A percentile compares a stretch with the other conserved stretches of the same genome.
These are phyloP conservation scores for Geosmithia morbida DNA, from an alignment of 2,329 filamentous ascomycete species.

Conservation along the genomic window DNA sequence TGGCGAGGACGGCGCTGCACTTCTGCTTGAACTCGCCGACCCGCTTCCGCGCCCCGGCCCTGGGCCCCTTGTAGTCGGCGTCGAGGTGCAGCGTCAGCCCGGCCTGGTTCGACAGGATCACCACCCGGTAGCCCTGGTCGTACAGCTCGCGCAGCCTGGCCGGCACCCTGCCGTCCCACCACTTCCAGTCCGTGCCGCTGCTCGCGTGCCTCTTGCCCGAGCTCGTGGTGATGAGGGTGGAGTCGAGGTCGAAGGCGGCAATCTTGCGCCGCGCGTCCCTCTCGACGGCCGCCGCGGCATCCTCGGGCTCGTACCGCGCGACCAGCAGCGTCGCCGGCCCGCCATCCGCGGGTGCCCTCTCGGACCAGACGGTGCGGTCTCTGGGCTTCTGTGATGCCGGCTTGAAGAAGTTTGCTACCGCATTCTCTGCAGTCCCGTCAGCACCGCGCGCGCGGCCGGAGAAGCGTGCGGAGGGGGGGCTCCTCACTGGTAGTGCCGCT, in stretches of 20 bases:
- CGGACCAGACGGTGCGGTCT: constrained; percentile 57
- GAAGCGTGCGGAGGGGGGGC: background rate
- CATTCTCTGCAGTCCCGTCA: constrained; percentile 34
- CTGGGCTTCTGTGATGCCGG: constrained; percentile 74
- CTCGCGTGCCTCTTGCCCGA: constrained; percentile 69
- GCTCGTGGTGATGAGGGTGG: constrained; percentile 66
- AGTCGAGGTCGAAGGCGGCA: constrained; percentile 68
- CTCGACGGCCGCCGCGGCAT: constrained; percentile 4
- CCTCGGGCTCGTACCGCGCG: constrained; percentile 48
- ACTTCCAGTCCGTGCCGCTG: constrained; percentile 74
- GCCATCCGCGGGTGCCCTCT: constrained; percentile 35
- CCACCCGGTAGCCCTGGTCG: constrained; percentile 56
- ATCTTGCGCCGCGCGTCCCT: constrained; percentile 35
- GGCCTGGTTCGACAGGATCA: constrained; percentile 81
- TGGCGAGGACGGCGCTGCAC: constrained; percentile 50
- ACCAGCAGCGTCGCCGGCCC: constrained; percentile 51
- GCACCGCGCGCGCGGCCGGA: background rate
- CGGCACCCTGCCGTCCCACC: constrained; percentile 72
- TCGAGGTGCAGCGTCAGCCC: constrained; percentile 63
- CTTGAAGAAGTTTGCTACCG: constrained; percentile 77
- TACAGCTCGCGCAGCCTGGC: constrained; percentile 51
- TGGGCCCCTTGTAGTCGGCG: constrained; percentile 49
- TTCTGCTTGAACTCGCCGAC: constrained; percentile 75
- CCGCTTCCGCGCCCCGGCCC: constrained; percentile 45
- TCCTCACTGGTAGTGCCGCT: constrained; percentile 34